Base-by-base conservation (phyloP, 331 rosid genomes). In the Rosa hybrid region DNA sequence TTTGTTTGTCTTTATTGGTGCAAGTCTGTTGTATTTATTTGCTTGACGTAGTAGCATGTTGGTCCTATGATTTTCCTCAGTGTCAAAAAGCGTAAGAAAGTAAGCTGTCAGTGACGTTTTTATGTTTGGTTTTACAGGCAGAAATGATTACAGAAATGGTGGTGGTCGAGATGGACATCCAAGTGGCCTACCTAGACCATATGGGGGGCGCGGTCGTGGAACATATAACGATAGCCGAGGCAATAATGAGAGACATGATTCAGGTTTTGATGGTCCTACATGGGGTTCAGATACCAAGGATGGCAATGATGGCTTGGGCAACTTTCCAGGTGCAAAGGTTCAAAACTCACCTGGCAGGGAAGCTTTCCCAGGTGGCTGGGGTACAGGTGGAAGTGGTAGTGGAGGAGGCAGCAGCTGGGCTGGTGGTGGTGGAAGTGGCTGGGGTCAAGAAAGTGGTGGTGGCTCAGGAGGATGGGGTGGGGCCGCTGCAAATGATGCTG, bases 301-400 rank as follows among this genome's bases (percentile, higher is more conserved):
- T 72, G 86, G 89, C 41, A 90, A 89, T 80, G 92, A 87, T 75
- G 88, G 89, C 85, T 89, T 90, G 81, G 89, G 88, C 71, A 90
- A 80, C 63, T 89, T 88, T 80, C 92, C 94, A 20, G 97, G 97
- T 23, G 97, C 97, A 9, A 93, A 93, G 85, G 85, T 86, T 82
- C 94, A 88, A 85, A 93, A 90, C 72, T 91, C 97, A 63, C 97
- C 97, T 14, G 98, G 94, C 81, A 90, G 83, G 82, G 98, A 92
- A 83, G 97, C 98, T 76, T 93, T 93, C 49, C 97, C 97, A 10
- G 97, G 98, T 78, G 89, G 90, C 63, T 91, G 98, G 98, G 93
- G 84, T 60, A 48, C 82, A 5, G 74, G 90, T 70, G 89, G 91
- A 27, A 81, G 88, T 80, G 86, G 87, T 4, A 81, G 88, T 80